Conservation (phyloP, 768 basidiomycete species). For the Grammothele lineata region DNA sequence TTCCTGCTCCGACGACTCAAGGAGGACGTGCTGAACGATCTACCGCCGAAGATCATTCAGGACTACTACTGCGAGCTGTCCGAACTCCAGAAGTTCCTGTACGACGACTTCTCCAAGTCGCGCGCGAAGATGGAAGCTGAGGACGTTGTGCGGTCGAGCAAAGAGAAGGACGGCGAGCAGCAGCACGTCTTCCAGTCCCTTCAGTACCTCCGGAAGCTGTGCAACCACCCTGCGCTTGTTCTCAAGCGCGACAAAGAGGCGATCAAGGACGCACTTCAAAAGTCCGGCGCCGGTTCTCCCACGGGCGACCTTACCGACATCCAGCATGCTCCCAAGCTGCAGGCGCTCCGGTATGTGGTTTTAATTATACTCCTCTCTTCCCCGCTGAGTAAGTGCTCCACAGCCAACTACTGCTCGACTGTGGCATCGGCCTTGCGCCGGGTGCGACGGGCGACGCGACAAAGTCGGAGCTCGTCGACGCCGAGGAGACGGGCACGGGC, state of each 20-base stretch:
- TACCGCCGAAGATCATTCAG: constrained; percentile 99
- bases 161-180: constrained; percentile 41
- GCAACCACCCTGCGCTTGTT: constrained; percentile 94
- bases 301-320: constrained; percentile 63
- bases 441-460: constrained; percentile 44
- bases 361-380: background rate
- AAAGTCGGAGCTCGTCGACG: constrained; percentile 67
- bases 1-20: constrained; percentile 95
- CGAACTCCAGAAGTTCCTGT: constrained; percentile 87
- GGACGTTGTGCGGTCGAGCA: constrained; percentile 50
- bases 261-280: constrained; percentile 51
- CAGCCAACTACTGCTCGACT: constrained; percentile 92
- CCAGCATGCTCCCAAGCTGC: constrained; percentile 88
- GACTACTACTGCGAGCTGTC: constrained; percentile 99
- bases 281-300: constrained; percentile 42
- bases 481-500: constrained; percentile 45
- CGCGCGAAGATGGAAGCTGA: constrained; percentile 62
- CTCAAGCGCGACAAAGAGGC: constrained; percentile 67
- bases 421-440: constrained; percentile 75
- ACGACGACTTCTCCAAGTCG: constrained; percentile 89
- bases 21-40: constrained; percentile 92
- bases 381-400: background rate
- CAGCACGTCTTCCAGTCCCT: constrained; percentile 95
- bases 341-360: constrained; percentile 74
- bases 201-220: constrained; percentile 94